These are phyloP conservation scores for Psophocarpus tetragonolobus DNA, from an alignment of 306 rosid species.

Conservation along the genomic window DNA sequence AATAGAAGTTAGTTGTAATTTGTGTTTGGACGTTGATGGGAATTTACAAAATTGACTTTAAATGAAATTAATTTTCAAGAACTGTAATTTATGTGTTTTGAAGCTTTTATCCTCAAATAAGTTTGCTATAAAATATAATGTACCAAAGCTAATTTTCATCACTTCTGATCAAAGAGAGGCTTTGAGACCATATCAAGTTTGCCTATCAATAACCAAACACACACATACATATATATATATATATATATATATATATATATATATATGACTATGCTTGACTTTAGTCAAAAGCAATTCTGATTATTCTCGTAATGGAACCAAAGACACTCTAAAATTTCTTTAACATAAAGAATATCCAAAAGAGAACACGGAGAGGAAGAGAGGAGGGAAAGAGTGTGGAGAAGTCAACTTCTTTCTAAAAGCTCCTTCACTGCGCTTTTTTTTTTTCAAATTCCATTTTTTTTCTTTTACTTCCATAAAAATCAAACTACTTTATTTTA, in stretches of 20 bases:
- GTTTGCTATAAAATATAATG: too few relatives aligned
- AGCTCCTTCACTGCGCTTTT: not conserved
- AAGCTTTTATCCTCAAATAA: not conserved
- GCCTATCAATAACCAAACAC: not conserved
- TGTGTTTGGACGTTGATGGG: not conserved
- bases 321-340: not conserved
- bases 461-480: not conserved
- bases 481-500: too few relatives aligned
- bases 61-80: too few relatives aligned
- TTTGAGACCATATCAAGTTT: not conserved
- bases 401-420: not conserved
- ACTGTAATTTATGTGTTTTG: too few relatives aligned
- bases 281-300: not conserved
- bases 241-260: not conserved
- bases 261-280: not conserved
- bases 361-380: not conserved
- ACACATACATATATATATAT: not conserved
- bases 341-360: not conserved
- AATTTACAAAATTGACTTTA: not conserved
- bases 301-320: not conserved
- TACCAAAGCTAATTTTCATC: not conserved
- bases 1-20: not conserved
- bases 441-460: too few relatives aligned
- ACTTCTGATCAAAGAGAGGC: not conserved
- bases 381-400: not conserved